Base-by-base conservation (phyloP, 2,329 filamentous ascomycete species). In the Venturia carpophila region DNA sequence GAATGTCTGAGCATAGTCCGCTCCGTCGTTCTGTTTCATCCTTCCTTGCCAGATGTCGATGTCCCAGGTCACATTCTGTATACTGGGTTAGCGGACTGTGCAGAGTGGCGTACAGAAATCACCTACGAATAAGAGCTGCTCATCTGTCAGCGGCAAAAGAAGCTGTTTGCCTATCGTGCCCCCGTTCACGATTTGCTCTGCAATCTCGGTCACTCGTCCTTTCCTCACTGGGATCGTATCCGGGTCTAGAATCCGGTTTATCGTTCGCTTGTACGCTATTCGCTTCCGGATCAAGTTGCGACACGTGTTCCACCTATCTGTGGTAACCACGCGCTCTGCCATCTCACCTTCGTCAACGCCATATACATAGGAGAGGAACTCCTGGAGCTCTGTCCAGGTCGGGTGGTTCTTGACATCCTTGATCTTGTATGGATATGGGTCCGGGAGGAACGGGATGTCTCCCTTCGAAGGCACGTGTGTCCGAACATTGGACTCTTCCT, bases 21-120 rank as follows among this genome's bases (percentile, higher is more conserved):
- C 47, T 10, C 47, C 47, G 24, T 27, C 52, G 30, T 15, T 19
- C 52, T 58, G 52, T 37, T 19, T 58, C 52, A 58, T 58, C 30
- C 30, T 58, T 58, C 52, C 52, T 58, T 13, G 52, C 52, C 52
- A 58, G 52, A 58, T 19, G 52, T 58, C 19, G 30, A 58, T 34
- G 52, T 58, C 27, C 52, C 52, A 58, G 52, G 27, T 58, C 5
- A 58, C 52, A 27, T 58, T 58, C 52, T 58, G 21, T 2, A 37
- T 19, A n/a, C 1, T 30, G 21, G 17, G 21, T 58, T 37, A 58
- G 30, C 13, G 15, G 9, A 37, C 17, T 37, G 21, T 27, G 21
- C 10, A 34, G 7, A 37, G 30, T 27, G 4, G 13, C 19, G 30
- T 5, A 5, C 5, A n/a, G 52, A 21, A 27, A 15, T 13, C 5